phyloP scores from a whole-genome alignment of 306 rosid genomes.

The Prunus salicina region DNA sequence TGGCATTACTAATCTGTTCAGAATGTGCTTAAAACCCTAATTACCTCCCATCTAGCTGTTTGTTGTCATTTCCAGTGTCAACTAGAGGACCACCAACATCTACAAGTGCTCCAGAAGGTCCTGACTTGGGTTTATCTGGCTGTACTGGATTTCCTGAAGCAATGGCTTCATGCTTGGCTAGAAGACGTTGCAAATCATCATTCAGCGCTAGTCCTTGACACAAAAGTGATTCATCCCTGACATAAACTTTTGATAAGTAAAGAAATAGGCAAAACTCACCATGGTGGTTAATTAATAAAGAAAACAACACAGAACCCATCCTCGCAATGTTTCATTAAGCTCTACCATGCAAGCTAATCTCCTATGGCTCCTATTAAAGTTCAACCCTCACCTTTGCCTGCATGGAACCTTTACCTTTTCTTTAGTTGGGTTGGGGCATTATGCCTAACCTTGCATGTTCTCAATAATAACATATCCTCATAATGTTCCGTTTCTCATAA shows the following conservation, averaged over 20 bases:
- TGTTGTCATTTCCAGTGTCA: constrained; percentile 68
- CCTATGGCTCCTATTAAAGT: not conserved
- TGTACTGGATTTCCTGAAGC: constrained; percentile 65
- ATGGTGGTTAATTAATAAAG: not conserved
- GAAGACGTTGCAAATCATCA: constrained; percentile 93
- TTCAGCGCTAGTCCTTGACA: constrained; percentile 90
- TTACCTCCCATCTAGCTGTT: constrained; percentile 59
- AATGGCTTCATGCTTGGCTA: constrained; percentile 88
- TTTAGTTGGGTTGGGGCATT: not conserved
- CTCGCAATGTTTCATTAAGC: not conserved
- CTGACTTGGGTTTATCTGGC: constrained; percentile 52
- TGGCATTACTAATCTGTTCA: not conserved
- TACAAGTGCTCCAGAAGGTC: constrained; percentile 46
- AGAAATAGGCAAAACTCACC: constrained; percentile 1
- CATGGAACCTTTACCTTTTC: too few species aligned
- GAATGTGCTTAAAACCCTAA: constrained; percentile 4
- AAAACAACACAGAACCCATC: not conserved
- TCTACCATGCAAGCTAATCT: not conserved
- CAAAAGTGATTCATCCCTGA: constrained; percentile 90
- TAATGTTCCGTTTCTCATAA: too few species aligned
- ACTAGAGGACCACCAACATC: constrained; percentile 70
- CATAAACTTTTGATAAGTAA: constrained; percentile 7
- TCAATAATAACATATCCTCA: too few species aligned
- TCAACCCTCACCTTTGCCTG: too few species aligned
- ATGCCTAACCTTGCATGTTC: not conserved